Base-by-base conservation (phyloP, 2,329 filamentous ascomycete genomes). In the Hirsutella minnesotensis region DNA sequence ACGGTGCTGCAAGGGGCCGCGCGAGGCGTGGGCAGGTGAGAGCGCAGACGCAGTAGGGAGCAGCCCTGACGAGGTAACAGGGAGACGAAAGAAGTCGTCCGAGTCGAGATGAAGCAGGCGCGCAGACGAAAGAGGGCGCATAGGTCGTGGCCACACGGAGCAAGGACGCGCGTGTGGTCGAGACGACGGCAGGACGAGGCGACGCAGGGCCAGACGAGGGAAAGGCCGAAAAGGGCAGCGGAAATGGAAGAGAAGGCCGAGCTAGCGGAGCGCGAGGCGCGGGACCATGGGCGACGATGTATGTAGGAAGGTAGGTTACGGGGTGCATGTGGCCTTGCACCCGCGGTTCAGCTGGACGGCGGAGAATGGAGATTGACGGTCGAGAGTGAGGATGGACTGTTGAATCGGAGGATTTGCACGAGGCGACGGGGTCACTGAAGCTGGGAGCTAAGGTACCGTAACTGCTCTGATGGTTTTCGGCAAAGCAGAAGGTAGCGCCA, bases 311-410 rank as follows among this genome's bases (percentile, higher is more conserved):
- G 19, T 22, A 40, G 33, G 21, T 18, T n/a, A 30, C 41, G 43
- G 46, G 39, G 45, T 49, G 51, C 49, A 52, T 49, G 43, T 45
- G 44, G 45, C 43, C 47, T 47, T 43, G 48, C 47, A 48, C 48
- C 47, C 44, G 45, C 37, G 35, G 44, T 33, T 9, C 13, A 45
- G 33, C 31, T 41, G 30, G 16, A 4, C 13, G 9, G 8, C 9
- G 41, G 21, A 38, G 36, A 16, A 20, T 24, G 41, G 19, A 34
- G 36, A n/a, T 34, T 18, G 33, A 15, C 16, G 16, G 15, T 18
- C 4, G n/a, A 15, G 33, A 34, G 33, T 12, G 16, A 31, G 33
- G 9, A 46, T 42, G 39, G 40, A 22, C 22, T 39, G 30, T 13
- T 30, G 27, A 39, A 39, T 33, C 27, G 27, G 31, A 20, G 24